Conservation (phyloP, 805 yeast species). For the Huiozyma sinensis region DNA sequence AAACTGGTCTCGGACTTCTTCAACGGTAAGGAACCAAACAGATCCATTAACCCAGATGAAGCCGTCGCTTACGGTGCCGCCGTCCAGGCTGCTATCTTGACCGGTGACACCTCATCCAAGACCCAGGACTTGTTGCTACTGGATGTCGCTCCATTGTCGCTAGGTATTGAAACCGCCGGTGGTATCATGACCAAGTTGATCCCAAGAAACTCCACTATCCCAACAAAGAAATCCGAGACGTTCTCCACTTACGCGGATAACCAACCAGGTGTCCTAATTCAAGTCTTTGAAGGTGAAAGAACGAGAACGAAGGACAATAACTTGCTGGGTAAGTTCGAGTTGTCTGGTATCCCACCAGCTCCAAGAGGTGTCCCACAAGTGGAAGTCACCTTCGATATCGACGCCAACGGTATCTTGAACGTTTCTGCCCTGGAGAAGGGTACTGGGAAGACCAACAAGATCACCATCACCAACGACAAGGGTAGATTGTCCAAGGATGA, state of each 20-base stretch:
- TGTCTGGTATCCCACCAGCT: constrained; percentile 94
- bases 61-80: constrained; percentile 99
- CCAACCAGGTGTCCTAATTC: constrained; percentile 97
- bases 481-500: constrained; percentile 97
- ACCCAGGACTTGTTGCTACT: constrained; percentile 89
- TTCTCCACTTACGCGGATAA: constrained; percentile 96
- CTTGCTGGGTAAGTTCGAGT: constrained; percentile 93
- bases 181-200: constrained; percentile 98
- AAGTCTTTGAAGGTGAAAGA: constrained; percentile 98
- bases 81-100: constrained; percentile 92
- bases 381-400: constrained; percentile 94
- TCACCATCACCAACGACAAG: constrained; percentile 96
- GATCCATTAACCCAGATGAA: constrained; percentile 95
- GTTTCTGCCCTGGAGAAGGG: constrained; percentile 96
- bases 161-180: constrained; percentile 98
- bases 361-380: constrained; percentile 98
- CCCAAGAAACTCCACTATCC: constrained; percentile 94
- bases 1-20: constrained; percentile 92
- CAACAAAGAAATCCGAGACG: constrained; percentile 93
- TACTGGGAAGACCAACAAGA: constrained; percentile 95
- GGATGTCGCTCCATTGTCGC: constrained; percentile 94
- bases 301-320: constrained; percentile 92
- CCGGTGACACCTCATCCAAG: constrained; percentile 94
- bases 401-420: constrained; percentile 94
- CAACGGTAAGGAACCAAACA: constrained; percentile 95